A percentile compares a stretch with the other conserved stretches of the same genome.
Conservation (phyloP, 2,329 filamentous ascomycete genomes). For the Colletotrichum endophyticum region DNA sequence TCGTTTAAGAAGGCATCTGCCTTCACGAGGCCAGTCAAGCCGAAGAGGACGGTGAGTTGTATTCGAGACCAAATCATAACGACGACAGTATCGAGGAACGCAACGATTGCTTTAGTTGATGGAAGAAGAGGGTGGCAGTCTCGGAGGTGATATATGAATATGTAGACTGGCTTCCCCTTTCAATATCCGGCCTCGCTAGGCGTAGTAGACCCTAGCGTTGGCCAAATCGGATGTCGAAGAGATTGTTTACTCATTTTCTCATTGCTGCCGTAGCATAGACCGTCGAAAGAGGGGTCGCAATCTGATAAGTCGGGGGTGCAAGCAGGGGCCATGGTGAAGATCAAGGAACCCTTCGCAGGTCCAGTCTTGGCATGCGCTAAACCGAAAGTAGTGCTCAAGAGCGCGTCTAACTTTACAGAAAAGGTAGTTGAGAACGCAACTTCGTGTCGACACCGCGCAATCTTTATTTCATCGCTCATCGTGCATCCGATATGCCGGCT, state of each 20-base stretch:
- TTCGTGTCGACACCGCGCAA: not conserved
- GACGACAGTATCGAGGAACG: not conserved
- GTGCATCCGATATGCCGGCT: not conserved
- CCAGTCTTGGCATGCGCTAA: not conserved
- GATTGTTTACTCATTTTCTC: not conserved
- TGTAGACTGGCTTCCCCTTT: not conserved
- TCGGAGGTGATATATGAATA: not conserved
- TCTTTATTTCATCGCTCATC: not conserved
- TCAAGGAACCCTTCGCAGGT: not conserved
- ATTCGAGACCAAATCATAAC: not conserved
- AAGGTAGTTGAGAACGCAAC: not conserved
- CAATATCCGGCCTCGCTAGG: not conserved
- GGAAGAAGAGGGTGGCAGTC: not conserved
- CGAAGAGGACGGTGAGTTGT: not conserved
- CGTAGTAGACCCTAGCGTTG: rapidly evolving
- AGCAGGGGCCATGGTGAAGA: not conserved
- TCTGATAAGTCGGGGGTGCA: not conserved
- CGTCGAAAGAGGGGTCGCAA: not conserved
- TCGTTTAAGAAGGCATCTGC: not conserved
- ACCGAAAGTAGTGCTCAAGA: not conserved
- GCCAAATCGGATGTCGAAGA: not conserved
- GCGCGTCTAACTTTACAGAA: not conserved
- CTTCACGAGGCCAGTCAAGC: not conserved
- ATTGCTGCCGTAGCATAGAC: not conserved
- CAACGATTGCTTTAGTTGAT: rapidly evolving